Evolutionary conservation across 306 rosid species (phyloP).

Genomic region (Ceratonia siliqua): DNA sequence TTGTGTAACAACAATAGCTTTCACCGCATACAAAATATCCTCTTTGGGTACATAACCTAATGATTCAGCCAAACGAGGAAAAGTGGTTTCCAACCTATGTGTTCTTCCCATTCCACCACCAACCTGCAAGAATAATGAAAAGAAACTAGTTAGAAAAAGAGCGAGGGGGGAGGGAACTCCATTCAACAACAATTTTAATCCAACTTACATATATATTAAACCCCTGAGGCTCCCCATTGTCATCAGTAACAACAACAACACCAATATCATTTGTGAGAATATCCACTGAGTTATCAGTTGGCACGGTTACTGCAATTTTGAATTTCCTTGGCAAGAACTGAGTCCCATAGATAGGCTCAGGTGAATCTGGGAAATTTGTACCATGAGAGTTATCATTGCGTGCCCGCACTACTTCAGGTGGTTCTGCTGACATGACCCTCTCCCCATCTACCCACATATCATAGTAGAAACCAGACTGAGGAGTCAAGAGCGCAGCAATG

Average conservation of each 20-base stretch:
- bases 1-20: slow-evolving; percentile 95
- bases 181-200: slow-evolving; percentile 7
- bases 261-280: slow-evolving; percentile 92
- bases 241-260: slow-evolving; percentile 77
- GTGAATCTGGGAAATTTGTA: slow-evolving; percentile 83
- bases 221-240: slow-evolving; percentile 85
- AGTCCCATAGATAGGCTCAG: slow-evolving; percentile 96
- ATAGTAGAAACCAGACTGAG: slow-evolving; percentile 96
- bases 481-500: slow-evolving; percentile 84
- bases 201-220: slow-evolving; percentile 87
- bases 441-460: slow-evolving; percentile 99
- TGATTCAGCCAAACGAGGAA: slow-evolving; percentile 88
- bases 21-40: slow-evolving; percentile 90
- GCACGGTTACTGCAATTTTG: slow-evolving; percentile 97
- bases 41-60: slow-evolving; percentile 91
- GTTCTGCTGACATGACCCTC: slow-evolving; percentile 69
- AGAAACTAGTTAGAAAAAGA: slow-evolving; percentile 33
- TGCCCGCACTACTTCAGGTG: slow-evolving; percentile 80
- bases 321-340: slow-evolving; percentile 97
- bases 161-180: slow-evolving; percentile 15
- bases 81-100: slow-evolving; percentile 83
- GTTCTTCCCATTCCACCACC: slow-evolving; percentile 99
- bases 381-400: slow-evolving; percentile 94
- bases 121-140: slow-evolving; percentile 61
- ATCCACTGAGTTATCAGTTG: slow-evolving; percentile 94